Evolutionary conservation across 192 early-diverging fungal genomes (phyloP).

Genomic region (Backusella luteola): DNA sequence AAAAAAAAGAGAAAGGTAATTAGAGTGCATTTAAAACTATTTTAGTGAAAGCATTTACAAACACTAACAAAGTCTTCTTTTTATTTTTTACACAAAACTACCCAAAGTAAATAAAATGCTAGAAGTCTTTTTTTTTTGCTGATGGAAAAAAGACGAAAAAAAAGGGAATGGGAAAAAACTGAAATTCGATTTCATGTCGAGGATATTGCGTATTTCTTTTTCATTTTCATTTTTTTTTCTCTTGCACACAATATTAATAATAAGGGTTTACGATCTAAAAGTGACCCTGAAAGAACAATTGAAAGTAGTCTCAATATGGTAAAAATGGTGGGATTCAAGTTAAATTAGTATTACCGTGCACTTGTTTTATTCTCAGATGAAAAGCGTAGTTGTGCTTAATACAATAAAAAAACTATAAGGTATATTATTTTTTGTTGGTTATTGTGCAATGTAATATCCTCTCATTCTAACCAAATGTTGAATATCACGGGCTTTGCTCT

Average conservation of each 20-base stretch:
- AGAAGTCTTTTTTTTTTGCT: background rate
- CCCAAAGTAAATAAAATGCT: background rate
- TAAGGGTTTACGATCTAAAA: background rate
- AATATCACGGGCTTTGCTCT: background rate
- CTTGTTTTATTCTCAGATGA: background rate
- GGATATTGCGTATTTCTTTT: background rate
- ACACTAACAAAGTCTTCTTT: background rate
- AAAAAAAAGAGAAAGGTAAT: background rate
- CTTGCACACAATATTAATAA: background rate
- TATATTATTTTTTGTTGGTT: background rate
- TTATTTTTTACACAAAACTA: background rate
- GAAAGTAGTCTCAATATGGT: background rate
- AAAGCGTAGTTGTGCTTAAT: background rate
- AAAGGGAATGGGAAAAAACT: background rate
- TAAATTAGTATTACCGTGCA: background rate
- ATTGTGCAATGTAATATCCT: background rate
- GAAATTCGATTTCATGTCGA: background rate
- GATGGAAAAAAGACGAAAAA: background rate
- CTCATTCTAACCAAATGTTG: background rate
- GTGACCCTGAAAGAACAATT: background rate
- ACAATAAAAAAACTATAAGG: background rate
- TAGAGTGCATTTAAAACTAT: background rate
- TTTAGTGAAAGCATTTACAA: background rate
- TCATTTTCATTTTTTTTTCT: background rate
- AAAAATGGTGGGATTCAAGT: background rate